phyloP scores from a whole-genome alignment of 306 rosid genomes.

The Prosopis cineraria region DNA sequence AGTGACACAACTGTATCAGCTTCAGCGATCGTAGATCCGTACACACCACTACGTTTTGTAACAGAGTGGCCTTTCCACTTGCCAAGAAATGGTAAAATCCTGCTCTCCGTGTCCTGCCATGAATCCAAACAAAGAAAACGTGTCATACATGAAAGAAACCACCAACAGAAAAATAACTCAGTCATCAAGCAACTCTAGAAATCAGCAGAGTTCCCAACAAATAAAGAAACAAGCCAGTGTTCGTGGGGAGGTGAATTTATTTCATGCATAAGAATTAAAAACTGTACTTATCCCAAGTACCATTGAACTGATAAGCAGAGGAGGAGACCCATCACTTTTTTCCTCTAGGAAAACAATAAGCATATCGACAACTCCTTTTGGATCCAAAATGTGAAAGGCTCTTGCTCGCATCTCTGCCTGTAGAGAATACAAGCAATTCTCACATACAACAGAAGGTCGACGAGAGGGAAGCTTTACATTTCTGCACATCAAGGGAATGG shows the following conservation, averaged over 20 bases:
- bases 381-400: constrained; percentile 93
- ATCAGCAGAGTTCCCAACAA: constrained; percentile 2
- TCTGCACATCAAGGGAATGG: constrained; percentile 47
- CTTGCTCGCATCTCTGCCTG: constrained; percentile 78
- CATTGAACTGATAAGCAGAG: constrained; percentile 47
- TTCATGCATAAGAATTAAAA: not conserved
- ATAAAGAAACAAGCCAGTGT: not conserved
- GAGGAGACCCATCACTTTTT: constrained; percentile 60
- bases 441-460: constrained; percentile 88
- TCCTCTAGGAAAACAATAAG: constrained; percentile 82
- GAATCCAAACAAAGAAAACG: constrained; percentile 14
- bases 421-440: constrained; percentile 77
- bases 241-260: not conserved
- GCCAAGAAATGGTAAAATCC: constrained; percentile 84
- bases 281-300: constrained; percentile 33
- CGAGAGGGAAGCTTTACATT: constrained; percentile 92
- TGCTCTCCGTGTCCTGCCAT: constrained; percentile 41
- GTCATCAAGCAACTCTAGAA: constrained; percentile 9
- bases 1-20: constrained; percentile 68
- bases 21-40: constrained; percentile 85
- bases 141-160: not conserved
- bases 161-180: not conserved
- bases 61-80: constrained; percentile 85
- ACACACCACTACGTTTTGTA: constrained; percentile 93
- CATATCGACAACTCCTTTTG: constrained; percentile 85